Percentiles rank a stretch among this genome's conserved stretches.
Conservation (phyloP, 2,329 filamentous ascomycete genomes). For the Pseudocercospora macadamiae region DNA sequence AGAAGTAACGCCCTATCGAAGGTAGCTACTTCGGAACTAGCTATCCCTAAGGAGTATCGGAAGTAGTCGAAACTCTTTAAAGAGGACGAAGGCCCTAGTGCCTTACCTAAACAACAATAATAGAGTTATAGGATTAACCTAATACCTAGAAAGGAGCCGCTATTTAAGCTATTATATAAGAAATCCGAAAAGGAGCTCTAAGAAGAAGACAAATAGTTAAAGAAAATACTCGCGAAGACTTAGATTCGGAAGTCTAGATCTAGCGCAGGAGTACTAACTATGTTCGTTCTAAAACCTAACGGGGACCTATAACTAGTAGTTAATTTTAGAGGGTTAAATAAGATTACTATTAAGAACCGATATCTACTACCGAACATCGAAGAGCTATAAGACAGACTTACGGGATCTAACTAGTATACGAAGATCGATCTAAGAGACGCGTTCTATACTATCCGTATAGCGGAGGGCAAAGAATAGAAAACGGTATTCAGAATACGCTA, state of each 20-base stretch:
- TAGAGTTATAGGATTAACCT: slow-evolving; percentile 6
- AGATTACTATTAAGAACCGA: slow-evolving; percentile 37
- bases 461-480: slow-evolving; percentile 29
- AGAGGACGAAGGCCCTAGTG: neutral
- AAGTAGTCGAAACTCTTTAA: neutral
- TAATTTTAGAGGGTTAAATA: slow-evolving; percentile 37
- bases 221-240: neutral
- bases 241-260: neutral
- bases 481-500: slow-evolving; percentile 29
- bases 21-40: neutral
- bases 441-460: slow-evolving; percentile 34
- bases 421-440: slow-evolving; percentile 30
- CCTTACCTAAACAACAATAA: neutral
- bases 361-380: slow-evolving; percentile 33
- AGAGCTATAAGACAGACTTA: slow-evolving; percentile 30
- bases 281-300: slow-evolving; percentile 27
- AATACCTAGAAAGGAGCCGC: slow-evolving; percentile 2
- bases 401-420: slow-evolving; percentile 1
- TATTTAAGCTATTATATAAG: slow-evolving; percentile 7
- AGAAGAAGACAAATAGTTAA: neutral
- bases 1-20: neutral
- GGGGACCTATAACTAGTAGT: slow-evolving; percentile 30
- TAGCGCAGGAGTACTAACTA: neutral
- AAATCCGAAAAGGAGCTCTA: neutral
- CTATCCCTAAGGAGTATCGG: neutral